Percentiles rank a stretch among this genome's conserved stretches.
These are phyloP conservation scores for Panicum miliaceum DNA, from an alignment of 176 grass and related monocot species.

Conservation along the genomic window DNA sequence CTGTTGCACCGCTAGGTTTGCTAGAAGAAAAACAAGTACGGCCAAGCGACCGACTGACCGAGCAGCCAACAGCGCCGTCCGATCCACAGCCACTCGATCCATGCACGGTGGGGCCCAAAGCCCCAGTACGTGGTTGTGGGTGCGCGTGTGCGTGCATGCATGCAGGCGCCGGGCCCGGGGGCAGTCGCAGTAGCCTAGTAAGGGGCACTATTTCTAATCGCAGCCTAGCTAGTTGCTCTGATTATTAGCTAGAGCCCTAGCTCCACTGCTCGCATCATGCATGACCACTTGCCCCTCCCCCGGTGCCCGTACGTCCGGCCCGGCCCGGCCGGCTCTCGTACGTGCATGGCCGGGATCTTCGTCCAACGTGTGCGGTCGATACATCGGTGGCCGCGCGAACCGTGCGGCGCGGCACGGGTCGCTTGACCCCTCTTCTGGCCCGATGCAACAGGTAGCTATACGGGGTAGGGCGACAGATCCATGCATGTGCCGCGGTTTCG, in stretches of 20 bases:
- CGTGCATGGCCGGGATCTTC: no score
- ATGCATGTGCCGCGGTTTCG: neutral
- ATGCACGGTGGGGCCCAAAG: no score
- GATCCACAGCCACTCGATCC: neutral
- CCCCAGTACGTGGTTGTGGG: neutral
- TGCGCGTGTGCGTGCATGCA: neutral
- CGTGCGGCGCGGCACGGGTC: no score
- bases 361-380: no score
- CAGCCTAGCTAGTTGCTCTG: no score
- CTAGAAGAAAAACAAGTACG: no score
- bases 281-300: neutral
- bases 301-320: neutral
- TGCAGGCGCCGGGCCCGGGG: neutral
- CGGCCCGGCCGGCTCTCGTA: neutral
- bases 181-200: no score
- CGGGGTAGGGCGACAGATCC: neutral
- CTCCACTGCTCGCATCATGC: neutral
- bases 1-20: no score
- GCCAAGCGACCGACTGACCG: no score
- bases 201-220: constrained; percentile 10
- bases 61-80: neutral
- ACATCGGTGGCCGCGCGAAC: no score
- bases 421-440: neutral
- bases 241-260: neutral
- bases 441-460: neutral